Conservation (phyloP, 139 green algal species). For the Axilococcus clingmanii region DNA sequence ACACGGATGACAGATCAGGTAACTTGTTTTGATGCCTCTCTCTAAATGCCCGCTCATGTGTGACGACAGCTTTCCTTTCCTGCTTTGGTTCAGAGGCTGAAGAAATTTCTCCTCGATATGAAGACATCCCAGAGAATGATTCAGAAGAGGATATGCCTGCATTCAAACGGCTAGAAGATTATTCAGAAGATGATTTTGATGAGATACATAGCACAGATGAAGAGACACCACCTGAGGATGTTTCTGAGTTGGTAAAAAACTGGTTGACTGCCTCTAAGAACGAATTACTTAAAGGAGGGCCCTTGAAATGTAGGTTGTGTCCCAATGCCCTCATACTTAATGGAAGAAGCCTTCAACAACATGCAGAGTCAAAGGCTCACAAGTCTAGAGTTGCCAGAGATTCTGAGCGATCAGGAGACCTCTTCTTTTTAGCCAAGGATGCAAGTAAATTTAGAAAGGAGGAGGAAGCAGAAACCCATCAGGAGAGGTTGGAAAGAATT, state of each 20-base stretch:
- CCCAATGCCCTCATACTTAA: slow-evolving; percentile 24
- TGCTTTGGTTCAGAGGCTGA: not conserved
- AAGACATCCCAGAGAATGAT: not conserved
- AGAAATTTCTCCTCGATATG: not conserved
- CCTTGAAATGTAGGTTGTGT: slow-evolving; percentile 30
- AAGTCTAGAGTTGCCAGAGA: not conserved
- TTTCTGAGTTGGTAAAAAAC: slow-evolving; percentile 10
- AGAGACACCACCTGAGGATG: slow-evolving; percentile 2
- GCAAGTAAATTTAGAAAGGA: not conserved
- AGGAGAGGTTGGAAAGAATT: not conserved
- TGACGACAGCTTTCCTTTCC: too few relatives aligned
- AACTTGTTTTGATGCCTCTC: not conserved
- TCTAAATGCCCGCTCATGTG: too few relatives aligned
- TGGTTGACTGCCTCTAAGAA: not conserved
- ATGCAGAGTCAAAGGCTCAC: slow-evolving; percentile 10
- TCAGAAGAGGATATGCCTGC: not conserved
- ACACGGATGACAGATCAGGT: slow-evolving; percentile 1
- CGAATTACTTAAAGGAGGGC: slow-evolving; percentile 6
- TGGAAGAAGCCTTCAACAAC: slow-evolving; percentile 9
- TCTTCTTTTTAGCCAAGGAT: not conserved
- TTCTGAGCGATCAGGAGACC: not conserved
- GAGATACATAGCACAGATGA: slow-evolving; percentile 4
- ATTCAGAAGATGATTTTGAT: slow-evolving; percentile 34
- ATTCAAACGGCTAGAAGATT: slow-evolving; percentile 14
- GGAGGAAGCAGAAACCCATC: not conserved